phyloP scores from a whole-genome alignment of 306 rosid genomes.

The Cucumis cinereus region DNA sequence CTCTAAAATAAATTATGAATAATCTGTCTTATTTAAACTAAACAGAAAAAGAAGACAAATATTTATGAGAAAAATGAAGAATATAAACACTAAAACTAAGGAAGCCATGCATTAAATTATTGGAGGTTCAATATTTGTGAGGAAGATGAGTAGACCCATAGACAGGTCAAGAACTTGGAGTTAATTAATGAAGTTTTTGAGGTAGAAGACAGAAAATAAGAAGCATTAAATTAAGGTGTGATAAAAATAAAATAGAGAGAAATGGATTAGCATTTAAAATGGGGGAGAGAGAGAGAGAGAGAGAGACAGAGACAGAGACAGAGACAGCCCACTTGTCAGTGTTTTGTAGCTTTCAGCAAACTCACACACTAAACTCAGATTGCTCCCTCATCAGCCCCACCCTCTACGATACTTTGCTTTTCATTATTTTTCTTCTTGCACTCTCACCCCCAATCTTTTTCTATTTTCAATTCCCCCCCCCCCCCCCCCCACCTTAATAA shows the following conservation, averaged over 20 bases:
- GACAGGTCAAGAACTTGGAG: no score
- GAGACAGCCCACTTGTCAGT: neutral
- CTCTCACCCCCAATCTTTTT: neutral
- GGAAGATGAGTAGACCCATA: no score
- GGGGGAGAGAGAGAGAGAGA: neutral
- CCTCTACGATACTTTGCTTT: neutral
- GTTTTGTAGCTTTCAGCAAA: slow-evolving; percentile 5
- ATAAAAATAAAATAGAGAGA: neutral
- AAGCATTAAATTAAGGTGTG: neutral
- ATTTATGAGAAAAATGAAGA: no score
- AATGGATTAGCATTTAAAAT: neutral
- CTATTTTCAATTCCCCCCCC: neutral
- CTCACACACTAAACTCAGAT: neutral
- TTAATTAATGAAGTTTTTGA: neutral
- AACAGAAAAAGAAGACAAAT: no score
- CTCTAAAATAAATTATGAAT: no score
- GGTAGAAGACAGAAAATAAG: neutral
- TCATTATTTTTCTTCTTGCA: neutral
- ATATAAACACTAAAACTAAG: no score
- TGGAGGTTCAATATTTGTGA: no score
- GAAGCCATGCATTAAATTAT: no score
- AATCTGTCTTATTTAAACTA: no score
- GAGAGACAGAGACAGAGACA: neutral
- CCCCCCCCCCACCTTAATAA: neutral
- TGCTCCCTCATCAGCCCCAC: neutral